Evolutionary conservation across 2,329 filamentous ascomycete species (phyloP), one percentile per base, ranked within the genome.

Genomic region (Claviceps monticola): DNA sequence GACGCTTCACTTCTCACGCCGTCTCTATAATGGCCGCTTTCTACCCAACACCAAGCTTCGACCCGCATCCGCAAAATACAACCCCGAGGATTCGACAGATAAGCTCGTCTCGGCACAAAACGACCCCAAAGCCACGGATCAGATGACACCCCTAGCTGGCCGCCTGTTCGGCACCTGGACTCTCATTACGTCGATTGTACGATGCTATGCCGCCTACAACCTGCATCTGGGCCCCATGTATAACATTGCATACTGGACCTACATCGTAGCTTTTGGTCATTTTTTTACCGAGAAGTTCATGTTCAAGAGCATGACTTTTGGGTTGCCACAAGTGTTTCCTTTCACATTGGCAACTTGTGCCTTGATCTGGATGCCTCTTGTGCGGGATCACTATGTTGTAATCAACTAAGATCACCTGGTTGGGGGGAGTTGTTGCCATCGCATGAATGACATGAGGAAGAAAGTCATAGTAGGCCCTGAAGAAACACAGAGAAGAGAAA

Each of bases 161-260:
- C 83, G 88, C 56, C 82, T 88, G 19, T 95, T 95, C 66, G 89
- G 86, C 51, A 93, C 87, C 34, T 96, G 89, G 83, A 94, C 90
- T 0, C 76, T 91, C 53, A 74, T 95, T 53, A 83, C 85, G 5
- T 79, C 82, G 53, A 71, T 95, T 49, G 76, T 95, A 45, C 80
- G 90, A 50, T 71, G 89, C 58, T 94, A 94, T 63, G 87, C 88
- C 4, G 86, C 87, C 37, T 95, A 94, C 70, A 75, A 94, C 66
- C 80, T 95, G 56, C 74, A 80, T 57, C 75, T 88, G 55, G 78
- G 79, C 1, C 75, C 78, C 45, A 74, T 90, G 51, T 96, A 94
- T 67, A 79, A 93, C 65, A 73, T 96, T 53, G 84, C 84, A 16
- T 71, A 93, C 58, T 87, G 84, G 78, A 93, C 86, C 7, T 95